Evolutionary conservation across 371 early-diverging fungal genomes (phyloP).

Genomic region (Circinella umbellata): DNA sequence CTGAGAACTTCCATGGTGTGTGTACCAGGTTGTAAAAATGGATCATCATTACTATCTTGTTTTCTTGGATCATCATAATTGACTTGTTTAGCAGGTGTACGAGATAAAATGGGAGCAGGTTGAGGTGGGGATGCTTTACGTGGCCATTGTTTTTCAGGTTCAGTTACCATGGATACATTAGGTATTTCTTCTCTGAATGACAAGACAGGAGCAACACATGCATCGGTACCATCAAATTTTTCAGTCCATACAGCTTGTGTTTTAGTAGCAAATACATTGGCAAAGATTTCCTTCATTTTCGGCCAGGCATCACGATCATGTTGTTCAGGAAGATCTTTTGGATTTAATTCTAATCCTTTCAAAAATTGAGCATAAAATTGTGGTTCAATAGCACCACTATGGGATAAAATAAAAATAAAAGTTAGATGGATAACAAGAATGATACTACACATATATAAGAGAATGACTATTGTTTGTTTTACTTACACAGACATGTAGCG

Average conservation of each 20-base stretch:
- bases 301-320: slow-evolving; percentile 61
- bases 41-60: slow-evolving; percentile 16
- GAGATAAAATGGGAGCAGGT: slow-evolving; percentile 64
- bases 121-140: slow-evolving; percentile 51
- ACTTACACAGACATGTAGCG: slow-evolving; percentile 72
- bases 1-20: slow-evolving; percentile 58
- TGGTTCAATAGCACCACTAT: slow-evolving; percentile 73
- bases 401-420: background rate
- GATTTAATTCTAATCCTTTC: slow-evolving; percentile 56
- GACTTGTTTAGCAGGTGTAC: slow-evolving; percentile 57
- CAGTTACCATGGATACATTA: slow-evolving; percentile 8
- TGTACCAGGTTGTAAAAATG: slow-evolving; percentile 55
- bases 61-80: slow-evolving; percentile 4
- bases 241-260: slow-evolving; percentile 71
- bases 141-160: slow-evolving; percentile 27
- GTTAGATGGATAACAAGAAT: no score
- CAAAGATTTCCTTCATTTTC: slow-evolving; percentile 55
- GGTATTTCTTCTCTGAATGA: slow-evolving; percentile 51
- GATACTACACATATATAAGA: no score
- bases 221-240: slow-evolving; percentile 73
- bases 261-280: slow-evolving; percentile 55
- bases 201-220: slow-evolving; percentile 77
- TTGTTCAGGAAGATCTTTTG: slow-evolving; percentile 54
- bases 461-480: background rate
- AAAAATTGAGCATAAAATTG: slow-evolving; percentile 69